Evolutionary conservation across 2,329 filamentous ascomycete genomes (phyloP), one percentile per base, ranked within the genome.

Genomic region (Diaporthe citri): DNA sequence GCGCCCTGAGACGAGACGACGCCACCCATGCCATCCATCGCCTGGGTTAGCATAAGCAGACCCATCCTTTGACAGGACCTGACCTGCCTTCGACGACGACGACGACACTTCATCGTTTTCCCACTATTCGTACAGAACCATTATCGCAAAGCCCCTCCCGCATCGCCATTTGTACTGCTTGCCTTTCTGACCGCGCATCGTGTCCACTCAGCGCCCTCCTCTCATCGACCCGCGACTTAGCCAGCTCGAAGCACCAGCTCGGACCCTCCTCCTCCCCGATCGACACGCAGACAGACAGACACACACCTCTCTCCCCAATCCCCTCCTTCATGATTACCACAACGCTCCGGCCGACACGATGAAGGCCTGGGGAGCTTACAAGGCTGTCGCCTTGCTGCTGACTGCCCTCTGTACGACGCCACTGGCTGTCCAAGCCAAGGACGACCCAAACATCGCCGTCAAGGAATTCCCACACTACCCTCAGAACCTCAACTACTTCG

Each of bases 401-500:
- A 88, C 87, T 75, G 80, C 80, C 75, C 78, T 85, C 70, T 85
- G 82, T 82, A 75, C 82, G 69, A 83, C 84, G 76, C 82, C 78
- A 82, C 81, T 78, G 80, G 80, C 48, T n/a, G 72, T 76, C 55
- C 86, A 91, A 73, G 93, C 93, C 82, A 89, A 89, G 79, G 89
- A 92, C 80, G 87, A 88, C 66, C 96, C 96, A 34, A 88, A 88
- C 73, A 88, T 98, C 80, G 87, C 89, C 76, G 85, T 88, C 75
- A 93, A 87, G 71, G 84, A 89, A 62, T 94, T 98, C 85, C 87
- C 93, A 59, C 87, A 92, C 79, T 84, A 88, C 72, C 94, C 95
- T 0, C 82, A 85, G 72, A 92, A 92, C 82, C 86, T 98, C 78
- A 93, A 94, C 85, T 99, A 98, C 85, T 98, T 99, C 82, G 93